These are phyloP conservation scores for Stenocarpella maydis DNA, from an alignment of 2,329 filamentous ascomycete species.

Conservation along the genomic window DNA sequence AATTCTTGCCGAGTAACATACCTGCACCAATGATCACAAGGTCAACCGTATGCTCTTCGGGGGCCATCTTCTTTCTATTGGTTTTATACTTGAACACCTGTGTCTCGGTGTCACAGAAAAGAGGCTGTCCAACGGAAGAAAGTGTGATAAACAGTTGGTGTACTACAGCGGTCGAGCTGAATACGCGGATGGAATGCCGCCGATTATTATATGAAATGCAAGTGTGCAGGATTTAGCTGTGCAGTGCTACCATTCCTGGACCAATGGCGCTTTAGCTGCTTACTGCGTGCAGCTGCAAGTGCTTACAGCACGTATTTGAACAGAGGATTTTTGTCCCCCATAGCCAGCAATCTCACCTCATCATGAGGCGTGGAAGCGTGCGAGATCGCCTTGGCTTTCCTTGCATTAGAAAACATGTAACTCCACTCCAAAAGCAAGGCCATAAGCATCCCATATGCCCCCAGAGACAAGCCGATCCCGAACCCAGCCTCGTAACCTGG, in stretches of 20 bases:
- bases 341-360: neutral
- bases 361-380: neutral
- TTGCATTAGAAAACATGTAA: neutral
- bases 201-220: neutral
- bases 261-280: conserved; percentile 34
- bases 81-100: neutral
- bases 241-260: conserved; percentile 36
- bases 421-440: conserved; percentile 43
- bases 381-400: neutral
- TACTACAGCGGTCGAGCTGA: neutral
- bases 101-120: neutral
- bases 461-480: conserved; percentile 46
- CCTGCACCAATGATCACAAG: conserved; percentile 49
- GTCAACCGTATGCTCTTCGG: conserved; percentile 34
- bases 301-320: conserved; percentile 16
- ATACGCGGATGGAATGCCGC: neutral
- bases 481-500: conserved; percentile 48
- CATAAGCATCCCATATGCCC: conserved; percentile 38
- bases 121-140: too few relatives aligned
- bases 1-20: conserved; percentile 40
- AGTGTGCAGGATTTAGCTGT: conserved; percentile 4
- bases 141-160: neutral
- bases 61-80: neutral
- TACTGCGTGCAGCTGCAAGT: conserved; percentile 31
- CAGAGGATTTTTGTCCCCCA: conserved; percentile 11